These are phyloP conservation scores for Nannochloris sp. DNA, from an alignment of 139 green algal species.

Conservation along the genomic window DNA sequence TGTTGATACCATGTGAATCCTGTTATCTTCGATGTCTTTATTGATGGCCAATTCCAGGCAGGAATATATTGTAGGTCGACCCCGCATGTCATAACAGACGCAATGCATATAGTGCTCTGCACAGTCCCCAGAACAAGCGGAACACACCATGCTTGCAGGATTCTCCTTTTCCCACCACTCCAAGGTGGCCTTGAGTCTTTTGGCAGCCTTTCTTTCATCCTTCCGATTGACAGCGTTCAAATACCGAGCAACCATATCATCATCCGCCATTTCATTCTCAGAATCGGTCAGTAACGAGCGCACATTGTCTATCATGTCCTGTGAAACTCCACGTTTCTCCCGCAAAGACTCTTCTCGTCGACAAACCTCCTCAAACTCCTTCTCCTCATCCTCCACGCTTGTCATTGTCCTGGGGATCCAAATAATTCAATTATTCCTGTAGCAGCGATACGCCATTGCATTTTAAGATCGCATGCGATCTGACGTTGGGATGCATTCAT, in stretches of 20 bases:
- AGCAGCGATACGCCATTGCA: too few relatives aligned
- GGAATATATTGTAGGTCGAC: constrained; percentile 61
- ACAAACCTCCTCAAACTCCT: too few relatives aligned
- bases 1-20: constrained; percentile 49
- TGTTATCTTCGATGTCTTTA: constrained; percentile 47
- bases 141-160: constrained; percentile 43
- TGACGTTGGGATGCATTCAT: too few relatives aligned
- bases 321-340: too few relatives aligned
- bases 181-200: constrained; percentile 46
- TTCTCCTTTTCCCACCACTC: constrained; percentile 36
- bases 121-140: constrained; percentile 24
- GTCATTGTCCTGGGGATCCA: too few relatives aligned
- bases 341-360: too few relatives aligned
- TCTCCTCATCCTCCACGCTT: too few relatives aligned
- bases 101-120: constrained; percentile 62
- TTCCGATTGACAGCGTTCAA: neutral
- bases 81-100: constrained; percentile 23
- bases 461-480: too few relatives aligned
- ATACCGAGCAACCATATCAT: constrained; percentile 11
- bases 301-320: neutral
- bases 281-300: neutral
- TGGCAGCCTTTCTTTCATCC: constrained; percentile 16
- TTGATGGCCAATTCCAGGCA: constrained; percentile 44
- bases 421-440: too few relatives aligned
- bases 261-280: neutral